These are phyloP conservation scores for Salix caprea DNA, from an alignment of 345 rosid genomes.

Conservation along the genomic window DNA sequence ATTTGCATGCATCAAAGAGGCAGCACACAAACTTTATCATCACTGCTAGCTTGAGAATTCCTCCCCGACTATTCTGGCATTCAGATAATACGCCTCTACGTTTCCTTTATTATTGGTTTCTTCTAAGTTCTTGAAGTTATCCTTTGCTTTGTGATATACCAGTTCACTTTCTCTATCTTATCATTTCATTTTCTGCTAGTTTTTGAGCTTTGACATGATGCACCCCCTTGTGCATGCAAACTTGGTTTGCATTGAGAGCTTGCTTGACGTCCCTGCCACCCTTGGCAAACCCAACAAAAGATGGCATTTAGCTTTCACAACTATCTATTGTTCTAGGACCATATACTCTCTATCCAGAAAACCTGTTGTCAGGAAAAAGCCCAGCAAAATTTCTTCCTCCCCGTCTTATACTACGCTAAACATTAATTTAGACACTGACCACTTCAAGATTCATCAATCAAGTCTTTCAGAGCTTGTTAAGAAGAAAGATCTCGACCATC, in stretches of 20 bases:
- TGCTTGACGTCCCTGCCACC: slow-evolving; percentile 29
- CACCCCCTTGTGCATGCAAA: not conserved
- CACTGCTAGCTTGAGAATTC: too few relatives aligned
- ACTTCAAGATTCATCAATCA: slow-evolving; percentile 30
- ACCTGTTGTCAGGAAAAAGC: not conserved
- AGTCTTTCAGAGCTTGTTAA: slow-evolving; percentile 37
- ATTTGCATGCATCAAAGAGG: too few relatives aligned
- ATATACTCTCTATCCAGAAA: slow-evolving; percentile 21
- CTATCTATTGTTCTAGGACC: slow-evolving; percentile 50
- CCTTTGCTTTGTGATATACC: not conserved
- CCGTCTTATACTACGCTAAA: slow-evolving; percentile 23
- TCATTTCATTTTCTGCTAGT: not conserved
- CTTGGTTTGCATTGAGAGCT: slow-evolving; percentile 13
- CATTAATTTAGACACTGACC: slow-evolving; percentile 2
- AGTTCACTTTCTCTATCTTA: not conserved
- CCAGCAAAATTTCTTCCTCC: slow-evolving; percentile 14
- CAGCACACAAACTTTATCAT: too few relatives aligned
- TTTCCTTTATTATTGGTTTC: too few relatives aligned
- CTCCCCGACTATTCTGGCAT: too few relatives aligned
- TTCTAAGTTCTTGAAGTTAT: too few relatives aligned
- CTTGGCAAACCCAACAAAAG: slow-evolving; percentile 29
- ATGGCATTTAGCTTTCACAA: slow-evolving; percentile 53
- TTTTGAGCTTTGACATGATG: not conserved
- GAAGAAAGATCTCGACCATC: slow-evolving; percentile 31
- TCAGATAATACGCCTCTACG: too few relatives aligned